Conservation (phyloP, 768 basidiomycete species). For the Peribolospora kevripleyi region DNA sequence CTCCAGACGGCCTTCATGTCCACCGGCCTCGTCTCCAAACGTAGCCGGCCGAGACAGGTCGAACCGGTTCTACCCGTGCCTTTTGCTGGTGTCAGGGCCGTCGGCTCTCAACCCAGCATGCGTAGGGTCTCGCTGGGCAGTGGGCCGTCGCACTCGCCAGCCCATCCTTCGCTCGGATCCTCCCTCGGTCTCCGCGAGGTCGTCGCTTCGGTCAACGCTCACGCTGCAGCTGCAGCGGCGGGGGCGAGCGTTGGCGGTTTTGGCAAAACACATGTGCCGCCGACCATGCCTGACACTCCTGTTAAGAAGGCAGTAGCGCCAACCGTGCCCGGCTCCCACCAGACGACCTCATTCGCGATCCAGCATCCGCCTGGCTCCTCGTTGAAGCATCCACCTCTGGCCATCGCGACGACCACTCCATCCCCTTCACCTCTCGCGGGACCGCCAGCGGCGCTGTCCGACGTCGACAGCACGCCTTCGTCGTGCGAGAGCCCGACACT, state of each 20-base stretch:
- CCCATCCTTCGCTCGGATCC: no score
- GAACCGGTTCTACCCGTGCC: background rate
- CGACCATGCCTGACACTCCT: conserved; percentile 18
- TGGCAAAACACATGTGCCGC: background rate
- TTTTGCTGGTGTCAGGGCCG: background rate
- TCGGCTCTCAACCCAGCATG: no score
- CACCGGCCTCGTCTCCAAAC: conserved; percentile 21
- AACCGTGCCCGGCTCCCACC: conserved; percentile 2
- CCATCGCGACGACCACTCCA: no score
- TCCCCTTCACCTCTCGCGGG: no score
- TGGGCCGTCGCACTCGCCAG: no score
- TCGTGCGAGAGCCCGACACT: no score
- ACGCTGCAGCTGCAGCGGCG: no score
- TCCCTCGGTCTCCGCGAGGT: no score
- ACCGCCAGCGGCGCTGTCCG: no score
- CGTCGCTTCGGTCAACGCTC: no score
- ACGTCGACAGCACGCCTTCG: no score
- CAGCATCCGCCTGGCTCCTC: background rate
- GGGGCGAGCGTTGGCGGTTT: no score
- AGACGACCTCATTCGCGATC: background rate
- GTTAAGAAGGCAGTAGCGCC: conserved; percentile 9
- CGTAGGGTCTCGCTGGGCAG: background rate
- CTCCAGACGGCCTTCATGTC: conserved; percentile 21
- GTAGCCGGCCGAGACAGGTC: background rate
- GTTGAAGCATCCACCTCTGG: background rate